These are phyloP conservation scores for Calendula officinalis DNA, from an alignment of 129 eudicot species.

Conservation along the genomic window DNA sequence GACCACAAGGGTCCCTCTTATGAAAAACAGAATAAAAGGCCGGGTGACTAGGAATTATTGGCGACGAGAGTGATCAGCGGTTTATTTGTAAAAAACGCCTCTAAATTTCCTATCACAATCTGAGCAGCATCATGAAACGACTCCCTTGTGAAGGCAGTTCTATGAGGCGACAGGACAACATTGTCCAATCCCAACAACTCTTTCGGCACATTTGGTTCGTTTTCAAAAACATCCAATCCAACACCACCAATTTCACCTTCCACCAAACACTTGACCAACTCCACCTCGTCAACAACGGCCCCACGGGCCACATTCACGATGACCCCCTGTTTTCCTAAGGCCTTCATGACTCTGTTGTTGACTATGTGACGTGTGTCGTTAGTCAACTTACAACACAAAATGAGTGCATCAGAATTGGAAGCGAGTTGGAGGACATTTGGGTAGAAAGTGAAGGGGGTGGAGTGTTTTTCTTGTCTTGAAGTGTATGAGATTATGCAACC, in stretches of 20 bases:
- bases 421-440: slow-evolving; percentile 47
- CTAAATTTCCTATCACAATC: slow-evolving; percentile 45
- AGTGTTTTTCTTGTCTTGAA: slow-evolving; percentile 52
- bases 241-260: slow-evolving; percentile 66
- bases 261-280: slow-evolving; percentile 45
- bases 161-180: slow-evolving; percentile 66
- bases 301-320: slow-evolving; percentile 74
- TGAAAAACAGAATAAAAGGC: too few species aligned
- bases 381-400: slow-evolving; percentile 60
- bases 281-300: slow-evolving; percentile 57
- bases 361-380: slow-evolving; percentile 57
- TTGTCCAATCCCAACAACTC: slow-evolving; percentile 58
- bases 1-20: too few species aligned
- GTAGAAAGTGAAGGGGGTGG: slow-evolving; percentile 37
- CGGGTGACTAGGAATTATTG: neutral
- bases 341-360: slow-evolving; percentile 48
- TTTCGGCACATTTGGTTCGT: slow-evolving; percentile 59
- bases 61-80: slow-evolving; percentile 51
- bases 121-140: slow-evolving; percentile 37
- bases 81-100: slow-evolving; percentile 65
- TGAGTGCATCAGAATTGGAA: slow-evolving; percentile 40
- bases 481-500: slow-evolving; percentile 55
- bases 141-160: slow-evolving; percentile 51
- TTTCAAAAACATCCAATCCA: slow-evolving; percentile 78
- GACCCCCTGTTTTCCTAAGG: slow-evolving; percentile 59